These are phyloP conservation scores for Monilinia fructigena DNA, from an alignment of 2,329 filamentous ascomycete genomes.

Conservation along the genomic window DNA sequence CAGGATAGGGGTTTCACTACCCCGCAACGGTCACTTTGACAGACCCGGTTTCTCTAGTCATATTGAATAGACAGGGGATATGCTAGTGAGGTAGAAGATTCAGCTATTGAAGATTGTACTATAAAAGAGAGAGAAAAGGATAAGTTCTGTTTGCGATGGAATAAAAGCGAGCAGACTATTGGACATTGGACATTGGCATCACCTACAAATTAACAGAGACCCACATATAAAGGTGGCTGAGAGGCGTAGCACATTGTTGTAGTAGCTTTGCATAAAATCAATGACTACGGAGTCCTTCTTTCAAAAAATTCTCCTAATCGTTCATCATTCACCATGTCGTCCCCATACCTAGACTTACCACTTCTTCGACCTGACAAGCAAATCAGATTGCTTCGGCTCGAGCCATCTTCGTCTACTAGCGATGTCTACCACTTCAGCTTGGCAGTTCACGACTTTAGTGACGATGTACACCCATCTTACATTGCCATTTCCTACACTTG, in stretches of 20 bases:
- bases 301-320: not conserved
- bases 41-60: not conserved
- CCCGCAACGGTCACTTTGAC: not conserved
- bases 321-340: conserved; percentile 2
- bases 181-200: not conserved
- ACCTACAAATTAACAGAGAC: not conserved
- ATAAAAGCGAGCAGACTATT: not conserved
- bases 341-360: not conserved
- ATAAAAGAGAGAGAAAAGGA: not conserved
- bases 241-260: not conserved
- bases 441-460: conserved; percentile 5
- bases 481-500: conserved; percentile 17
- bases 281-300: not conserved
- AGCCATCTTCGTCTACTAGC: not conserved
- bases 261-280: not conserved
- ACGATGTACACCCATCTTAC: not conserved
- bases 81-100: not conserved
- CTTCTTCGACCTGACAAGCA: not conserved
- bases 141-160: not conserved
- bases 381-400: conserved; percentile 13
- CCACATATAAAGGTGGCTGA: conserved; percentile 16
- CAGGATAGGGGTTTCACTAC: not conserved
- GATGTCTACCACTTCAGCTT: conserved; percentile 8
- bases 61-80: not conserved
- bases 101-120: not conserved